Base-by-base conservation (phyloP, 805 yeast species). In the Schwanniomyces vanrijiae region DNA sequence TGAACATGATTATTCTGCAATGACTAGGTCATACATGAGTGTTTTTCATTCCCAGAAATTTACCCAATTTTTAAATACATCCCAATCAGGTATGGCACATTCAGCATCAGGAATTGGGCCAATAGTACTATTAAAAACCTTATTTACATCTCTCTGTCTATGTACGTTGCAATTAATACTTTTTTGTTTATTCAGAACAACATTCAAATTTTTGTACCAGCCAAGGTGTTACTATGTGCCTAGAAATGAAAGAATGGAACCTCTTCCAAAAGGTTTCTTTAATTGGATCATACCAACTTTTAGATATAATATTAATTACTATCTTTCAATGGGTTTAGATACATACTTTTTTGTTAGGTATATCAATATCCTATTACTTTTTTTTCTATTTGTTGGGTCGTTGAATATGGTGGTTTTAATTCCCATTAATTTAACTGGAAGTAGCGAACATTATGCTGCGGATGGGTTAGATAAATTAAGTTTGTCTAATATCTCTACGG, bases 311-410 rank as follows among this genome's bases (percentile, higher is more conserved):
- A 66, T 80, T 4, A 68, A 71, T 7, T 65, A 69, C 24, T 83
- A 80, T 54, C 58, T 73, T 22, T 62, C 69, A 1, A 65, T 77
- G 50, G 95, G 96, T 0, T 60, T 88, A 6, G 96, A 90, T 61
- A 82, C 90, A 0, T 88, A 85, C 60, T 83, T 85, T 57, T 84
- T 88, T 52, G 55, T 88, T 2, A 63, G 96, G 42, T 88, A 78
- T 55, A 57, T 89, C 40, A 62, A 69, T 42, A 65, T 84, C 4
- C 56, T 86, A 9, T 57, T 81, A 26, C 50, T 76, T 1, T 70
- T 84, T 40, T 85, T 84, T 56, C 54, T 68, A 1, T 72, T 76
- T 0, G 61, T 85, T 19, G 83, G 88, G 0, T 43, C 77, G 0
- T 48, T 85, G 9, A 79, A 82, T 45, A 64, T 86, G 22, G 78